Evolutionary conservation across 1,284 basidiomycete genomes (phyloP).

Genomic region (Dichomitus squalens): DNA sequence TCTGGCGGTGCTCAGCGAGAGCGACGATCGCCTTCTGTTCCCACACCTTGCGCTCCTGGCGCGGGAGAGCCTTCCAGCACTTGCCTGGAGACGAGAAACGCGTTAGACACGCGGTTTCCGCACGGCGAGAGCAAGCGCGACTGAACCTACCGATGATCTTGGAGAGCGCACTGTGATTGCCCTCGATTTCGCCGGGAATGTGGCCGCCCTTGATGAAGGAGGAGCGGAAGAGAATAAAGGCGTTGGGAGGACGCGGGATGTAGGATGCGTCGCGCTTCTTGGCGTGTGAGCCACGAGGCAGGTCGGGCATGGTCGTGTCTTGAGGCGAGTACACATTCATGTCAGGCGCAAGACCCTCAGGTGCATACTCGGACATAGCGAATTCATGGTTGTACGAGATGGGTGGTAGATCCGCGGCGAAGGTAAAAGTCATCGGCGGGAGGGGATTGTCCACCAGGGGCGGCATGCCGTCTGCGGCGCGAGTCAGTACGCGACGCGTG

Average conservation of each 20-base stretch:
- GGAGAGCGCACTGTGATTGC: conserved; percentile 75
- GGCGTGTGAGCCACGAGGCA: conserved; percentile 37
- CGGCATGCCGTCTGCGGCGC: conserved; percentile 17
- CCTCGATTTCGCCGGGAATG: conserved; percentile 77
- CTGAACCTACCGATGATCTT: conserved; percentile 43
- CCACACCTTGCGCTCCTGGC: conserved; percentile 68
- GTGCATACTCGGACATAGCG: conserved; percentile 20
- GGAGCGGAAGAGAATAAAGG: conserved; percentile 93
- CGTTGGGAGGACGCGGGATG: conserved; percentile 91
- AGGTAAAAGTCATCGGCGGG: conserved; percentile 51
- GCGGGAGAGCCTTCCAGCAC: conserved; percentile 64
- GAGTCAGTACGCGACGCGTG: conserved; percentile 25
- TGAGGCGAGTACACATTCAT: conserved; percentile 27
- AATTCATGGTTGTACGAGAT: conserved; percentile 34
- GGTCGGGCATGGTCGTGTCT: conserved; percentile 22
- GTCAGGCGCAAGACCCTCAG: conserved; percentile 28
- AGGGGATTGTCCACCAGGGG: conserved; percentile 47
- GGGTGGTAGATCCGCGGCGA: conserved; percentile 48
- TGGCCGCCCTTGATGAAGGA: conserved; percentile 82
- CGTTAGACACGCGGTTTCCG: conserved; percentile 19
- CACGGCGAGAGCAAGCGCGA: background rate
- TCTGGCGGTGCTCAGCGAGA: conserved; percentile 74
- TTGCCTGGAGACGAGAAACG: conserved; percentile 41
- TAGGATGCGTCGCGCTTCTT: conserved; percentile 59
- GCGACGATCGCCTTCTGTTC: conserved; percentile 75